Conservation (phyloP, 176 grass and related monocot genomes). For the Phoenix dactylifera region DNA sequence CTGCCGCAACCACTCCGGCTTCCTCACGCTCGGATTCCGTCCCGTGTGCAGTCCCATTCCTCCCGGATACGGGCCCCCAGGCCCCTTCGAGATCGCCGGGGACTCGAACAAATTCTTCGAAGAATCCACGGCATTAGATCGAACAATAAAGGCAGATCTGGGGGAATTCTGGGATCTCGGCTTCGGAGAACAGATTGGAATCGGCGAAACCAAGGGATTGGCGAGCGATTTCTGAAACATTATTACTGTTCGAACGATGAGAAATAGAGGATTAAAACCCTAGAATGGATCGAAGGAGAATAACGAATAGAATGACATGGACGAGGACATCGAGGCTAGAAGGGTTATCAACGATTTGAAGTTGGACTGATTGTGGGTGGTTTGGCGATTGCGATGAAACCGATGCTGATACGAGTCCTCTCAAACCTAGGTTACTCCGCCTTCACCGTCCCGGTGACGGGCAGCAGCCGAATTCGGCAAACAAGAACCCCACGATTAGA, state of each 20-base stretch:
- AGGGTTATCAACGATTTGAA: no score
- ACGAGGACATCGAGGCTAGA: no score
- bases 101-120: constrained; percentile 12
- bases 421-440: no score
- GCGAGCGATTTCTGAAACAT: constrained; percentile 10
- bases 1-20: constrained; percentile 82
- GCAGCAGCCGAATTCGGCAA: no score
- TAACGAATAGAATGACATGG: no score
- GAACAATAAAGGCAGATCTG: neutral
- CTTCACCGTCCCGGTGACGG: no score
- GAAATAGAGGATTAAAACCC: no score
- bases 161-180: neutral
- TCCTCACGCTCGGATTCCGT: constrained; percentile 51
- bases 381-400: no score
- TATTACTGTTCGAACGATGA: neutral
- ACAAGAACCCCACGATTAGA: no score
- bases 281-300: no score
- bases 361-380: no score
- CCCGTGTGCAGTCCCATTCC: constrained; percentile 58
- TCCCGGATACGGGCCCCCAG: constrained; percentile 1
- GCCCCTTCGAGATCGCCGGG: neutral
- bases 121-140: constrained; percentile 10
- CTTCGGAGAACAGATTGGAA: neutral
- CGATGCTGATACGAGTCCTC: no score
- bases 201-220: neutral